These are phyloP conservation scores for Malassezia vespertilionis DNA, from an alignment of 1,284 basidiomycete species.

Conservation along the genomic window DNA sequence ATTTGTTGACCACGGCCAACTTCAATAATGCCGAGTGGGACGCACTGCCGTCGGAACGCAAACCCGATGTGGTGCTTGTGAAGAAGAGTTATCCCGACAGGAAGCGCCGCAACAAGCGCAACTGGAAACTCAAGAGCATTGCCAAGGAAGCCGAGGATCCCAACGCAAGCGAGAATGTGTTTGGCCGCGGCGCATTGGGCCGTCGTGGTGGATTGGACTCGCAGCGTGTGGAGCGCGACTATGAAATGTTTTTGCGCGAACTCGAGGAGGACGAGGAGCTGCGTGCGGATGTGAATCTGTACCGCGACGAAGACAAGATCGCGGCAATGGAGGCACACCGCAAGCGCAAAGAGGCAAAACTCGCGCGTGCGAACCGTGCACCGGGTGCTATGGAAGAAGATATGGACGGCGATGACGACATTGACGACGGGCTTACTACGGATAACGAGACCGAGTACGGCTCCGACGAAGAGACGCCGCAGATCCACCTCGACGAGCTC, in stretches of 20 bases:
- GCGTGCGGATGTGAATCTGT: slow-evolving; percentile 76
- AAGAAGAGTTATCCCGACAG: slow-evolving; percentile 93
- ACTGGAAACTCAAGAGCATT: slow-evolving; percentile 83
- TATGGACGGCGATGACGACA: slow-evolving; percentile 43
- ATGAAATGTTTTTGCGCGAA: slow-evolving; percentile 88
- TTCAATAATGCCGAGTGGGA: slow-evolving; percentile 85
- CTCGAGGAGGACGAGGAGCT: slow-evolving; percentile 93
- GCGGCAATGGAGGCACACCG: slow-evolving; percentile 29
- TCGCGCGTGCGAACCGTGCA: slow-evolving; percentile 43
- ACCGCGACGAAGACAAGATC: slow-evolving; percentile 54
- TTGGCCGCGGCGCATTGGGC: slow-evolving; percentile 71
- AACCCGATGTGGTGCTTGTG: slow-evolving; percentile 85
- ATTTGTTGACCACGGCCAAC: slow-evolving; percentile 76
- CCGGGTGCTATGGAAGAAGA: slow-evolving; percentile 52
- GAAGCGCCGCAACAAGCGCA: slow-evolving; percentile 74
- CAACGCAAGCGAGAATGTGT: slow-evolving; percentile 27
- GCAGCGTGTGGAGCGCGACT: slow-evolving; percentile 89
- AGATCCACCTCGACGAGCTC: slow-evolving; percentile 64
- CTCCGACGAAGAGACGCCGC: slow-evolving; percentile 56
- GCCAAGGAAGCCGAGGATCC: slow-evolving; percentile 73
- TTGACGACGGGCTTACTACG: slow-evolving; percentile 41
- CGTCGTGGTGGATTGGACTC: slow-evolving; percentile 79
- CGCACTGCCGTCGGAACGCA: slow-evolving; percentile 55
- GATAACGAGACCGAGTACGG: slow-evolving; percentile 60
- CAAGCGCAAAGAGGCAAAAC: slow-evolving; percentile 49